Evolutionary conservation across 768 basidiomycete genomes (phyloP).

Genomic region (Mycena albidolilacea): DNA sequence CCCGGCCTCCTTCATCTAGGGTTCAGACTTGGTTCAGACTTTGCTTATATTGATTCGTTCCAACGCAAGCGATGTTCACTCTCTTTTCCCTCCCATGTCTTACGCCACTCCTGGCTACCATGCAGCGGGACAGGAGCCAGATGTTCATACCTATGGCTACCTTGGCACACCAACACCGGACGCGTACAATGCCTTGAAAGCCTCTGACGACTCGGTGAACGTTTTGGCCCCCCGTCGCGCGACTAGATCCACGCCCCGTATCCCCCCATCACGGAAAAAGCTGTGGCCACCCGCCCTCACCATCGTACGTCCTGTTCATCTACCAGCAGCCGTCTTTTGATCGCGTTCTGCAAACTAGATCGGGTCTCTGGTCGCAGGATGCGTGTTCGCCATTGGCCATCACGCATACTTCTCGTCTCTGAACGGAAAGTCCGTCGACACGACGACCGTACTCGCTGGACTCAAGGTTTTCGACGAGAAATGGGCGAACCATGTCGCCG

Average conservation of each 20-base stretch:
- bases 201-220: not conserved
- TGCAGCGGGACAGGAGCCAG: not conserved
- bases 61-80: not conserved
- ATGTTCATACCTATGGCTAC: conserved; percentile 9
- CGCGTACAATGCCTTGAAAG: not conserved
- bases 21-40: not conserved
- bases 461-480: conserved; percentile 26
- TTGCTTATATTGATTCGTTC: not conserved
- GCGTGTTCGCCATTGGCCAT: conserved; percentile 16
- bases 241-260: not conserved
- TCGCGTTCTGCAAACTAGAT: not conserved
- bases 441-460: conserved; percentile 1
- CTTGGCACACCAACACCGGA: conserved; percentile 2
- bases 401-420: conserved; percentile 18
- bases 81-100: conserved; percentile 3
- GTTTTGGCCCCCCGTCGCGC: not conserved
- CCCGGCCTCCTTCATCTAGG: not conserved
- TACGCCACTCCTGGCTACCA: not conserved
- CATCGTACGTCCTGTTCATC: not conserved
- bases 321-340: not conserved
- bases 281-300: conserved; percentile 12
- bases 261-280: conserved; percentile 16
- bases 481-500: conserved; percentile 25
- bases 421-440: not conserved
- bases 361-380: conserved; percentile 12